These are phyloP conservation scores for Cinnamomum chago DNA, from an alignment of 164 flowering plant genomes.

Conservation along the genomic window DNA sequence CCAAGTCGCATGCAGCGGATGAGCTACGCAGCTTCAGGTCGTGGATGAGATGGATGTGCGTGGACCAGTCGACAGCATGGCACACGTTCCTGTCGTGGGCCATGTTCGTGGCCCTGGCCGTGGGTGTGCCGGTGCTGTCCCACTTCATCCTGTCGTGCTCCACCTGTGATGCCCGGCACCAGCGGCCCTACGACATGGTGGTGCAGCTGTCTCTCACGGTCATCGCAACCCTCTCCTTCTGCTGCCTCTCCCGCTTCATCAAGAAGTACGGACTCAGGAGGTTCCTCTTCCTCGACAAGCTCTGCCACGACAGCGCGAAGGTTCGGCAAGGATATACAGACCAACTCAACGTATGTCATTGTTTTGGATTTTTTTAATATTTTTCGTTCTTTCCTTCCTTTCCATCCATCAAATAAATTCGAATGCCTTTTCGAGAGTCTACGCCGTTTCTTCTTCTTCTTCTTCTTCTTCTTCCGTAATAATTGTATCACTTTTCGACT, in stretches of 20 bases:
- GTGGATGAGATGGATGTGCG: slow-evolving; percentile 79
- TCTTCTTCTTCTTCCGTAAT: too few species aligned
- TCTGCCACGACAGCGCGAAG: slow-evolving; percentile 70
- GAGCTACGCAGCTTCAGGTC: slow-evolving; percentile 64
- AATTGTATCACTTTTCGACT: too few species aligned
- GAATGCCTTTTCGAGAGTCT: neutral
- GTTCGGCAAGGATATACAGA: slow-evolving; percentile 56
- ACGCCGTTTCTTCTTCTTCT: neutral
- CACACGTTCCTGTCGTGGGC: slow-evolving; percentile 59
- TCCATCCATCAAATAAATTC: neutral
- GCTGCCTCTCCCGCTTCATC: slow-evolving; percentile 58
- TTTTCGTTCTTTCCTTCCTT: neutral
- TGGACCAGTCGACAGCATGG: slow-evolving; percentile 58
- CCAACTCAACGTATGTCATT: slow-evolving; percentile 61
- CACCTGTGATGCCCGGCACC: slow-evolving; percentile 54
- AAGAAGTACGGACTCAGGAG: slow-evolving; percentile 62
- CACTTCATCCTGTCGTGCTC: slow-evolving; percentile 66
- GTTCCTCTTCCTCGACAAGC: slow-evolving; percentile 83
- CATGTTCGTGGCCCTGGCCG: slow-evolving; percentile 48
- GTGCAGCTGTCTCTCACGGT: slow-evolving; percentile 68
- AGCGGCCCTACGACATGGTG: slow-evolving; percentile 55
- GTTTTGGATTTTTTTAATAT: neutral
- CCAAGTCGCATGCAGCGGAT: slow-evolving; percentile 25
- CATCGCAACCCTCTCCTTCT: slow-evolving; percentile 62
- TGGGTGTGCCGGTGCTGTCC: slow-evolving; percentile 57